Percentiles rank a stretch among this genome's conserved stretches.
phyloP scores from a whole-genome alignment of 2,329 filamentous ascomycete species.

The Aspergillus sp. region DNA sequence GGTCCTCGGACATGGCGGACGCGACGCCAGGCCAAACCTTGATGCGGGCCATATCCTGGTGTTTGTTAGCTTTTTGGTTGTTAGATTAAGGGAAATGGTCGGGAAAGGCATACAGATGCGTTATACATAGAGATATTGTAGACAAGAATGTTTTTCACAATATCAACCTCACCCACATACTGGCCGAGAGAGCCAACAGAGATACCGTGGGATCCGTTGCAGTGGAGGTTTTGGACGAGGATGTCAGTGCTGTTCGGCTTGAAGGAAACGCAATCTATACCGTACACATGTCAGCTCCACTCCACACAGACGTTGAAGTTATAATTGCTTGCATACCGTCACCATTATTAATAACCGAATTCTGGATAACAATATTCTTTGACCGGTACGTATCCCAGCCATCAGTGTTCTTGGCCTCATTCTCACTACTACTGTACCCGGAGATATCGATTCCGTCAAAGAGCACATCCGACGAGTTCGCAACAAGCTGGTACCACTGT shows the following conservation, averaged over 20 bases:
- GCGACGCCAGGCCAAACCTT: constrained; percentile 68
- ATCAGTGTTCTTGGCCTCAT: constrained; percentile 65
- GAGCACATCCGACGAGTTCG: constrained; percentile 64
- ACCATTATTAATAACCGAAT: constrained; percentile 63
- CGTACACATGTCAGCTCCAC: background rate
- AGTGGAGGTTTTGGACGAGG: constrained; percentile 65
- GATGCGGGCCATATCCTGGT: constrained; percentile 65
- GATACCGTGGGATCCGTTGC: constrained; percentile 71
- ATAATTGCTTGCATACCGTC: constrained; percentile 47
- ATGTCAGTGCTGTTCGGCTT: constrained; percentile 72
- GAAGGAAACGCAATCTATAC: constrained; percentile 67
- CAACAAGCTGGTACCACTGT: constrained; percentile 65
- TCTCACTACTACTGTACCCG: constrained; percentile 53
- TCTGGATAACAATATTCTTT: constrained; percentile 63
- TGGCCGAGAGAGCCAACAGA: constrained; percentile 71
- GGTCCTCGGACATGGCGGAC: constrained; percentile 57
- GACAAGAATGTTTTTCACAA: constrained; percentile 68
- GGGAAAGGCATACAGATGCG: constrained; percentile 36
- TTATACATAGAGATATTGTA: constrained; percentile 62
- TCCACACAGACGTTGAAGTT: background rate
- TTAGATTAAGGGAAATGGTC: constrained; percentile 27
- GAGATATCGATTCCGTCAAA: constrained; percentile 63
- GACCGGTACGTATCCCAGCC: constrained; percentile 58
- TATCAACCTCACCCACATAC: constrained; percentile 63
- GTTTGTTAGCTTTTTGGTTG: constrained; percentile 35